Evolutionary conservation across 306 rosid genomes (phyloP), one percentile per base, ranked within the genome.

Genomic region (Sesbania bispinosa): DNA sequence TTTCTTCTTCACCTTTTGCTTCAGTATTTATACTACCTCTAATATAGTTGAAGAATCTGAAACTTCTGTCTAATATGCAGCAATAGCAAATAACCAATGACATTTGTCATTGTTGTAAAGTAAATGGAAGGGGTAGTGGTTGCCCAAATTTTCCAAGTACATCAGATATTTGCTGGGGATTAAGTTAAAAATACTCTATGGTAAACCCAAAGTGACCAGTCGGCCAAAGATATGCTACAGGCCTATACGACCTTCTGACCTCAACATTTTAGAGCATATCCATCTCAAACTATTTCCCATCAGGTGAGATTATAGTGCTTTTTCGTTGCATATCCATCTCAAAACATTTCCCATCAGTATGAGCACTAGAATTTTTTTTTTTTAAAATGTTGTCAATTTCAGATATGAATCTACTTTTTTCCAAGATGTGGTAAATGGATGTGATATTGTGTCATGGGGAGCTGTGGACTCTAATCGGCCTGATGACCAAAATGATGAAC

Each of bases 391-490:
- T 42, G 27, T 15, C 62, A 62, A 43, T 71, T 7, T 76, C 82
- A 92, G 98, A 85, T 86, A 85, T 18, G 95, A 88, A 72, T 54
- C 88, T 57, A 70, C 87, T 59, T 92, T 92, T 74, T 89, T 85
- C 16, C 85, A 89, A 62, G 87, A 89, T 76, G 97, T 89, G 57
- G 97, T 83, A 20, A 67, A 89, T 53, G 89, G 96, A 35, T 85
- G 82, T 10, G 96, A 80, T 35, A 85, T 87, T 55, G 86, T 86
- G 43, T 87, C 97, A 0, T 92, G 96, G 97, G 97, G 89, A 70
- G 97, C 96, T 24, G 93, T 92, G 20, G 96, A 87, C 72, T 68
- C 79, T 58, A 88, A 73, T 79, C 78, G 77, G 43, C 82, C 85
- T 2, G 76, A 82, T 87, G 96, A 83, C 14, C 83, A 33, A 77